Percentiles rank a stretch among this genome's conserved stretches.
Conservation (phyloP, 495 filamentous ascomycete species). For the Aspergillus ellipticus region DNA sequence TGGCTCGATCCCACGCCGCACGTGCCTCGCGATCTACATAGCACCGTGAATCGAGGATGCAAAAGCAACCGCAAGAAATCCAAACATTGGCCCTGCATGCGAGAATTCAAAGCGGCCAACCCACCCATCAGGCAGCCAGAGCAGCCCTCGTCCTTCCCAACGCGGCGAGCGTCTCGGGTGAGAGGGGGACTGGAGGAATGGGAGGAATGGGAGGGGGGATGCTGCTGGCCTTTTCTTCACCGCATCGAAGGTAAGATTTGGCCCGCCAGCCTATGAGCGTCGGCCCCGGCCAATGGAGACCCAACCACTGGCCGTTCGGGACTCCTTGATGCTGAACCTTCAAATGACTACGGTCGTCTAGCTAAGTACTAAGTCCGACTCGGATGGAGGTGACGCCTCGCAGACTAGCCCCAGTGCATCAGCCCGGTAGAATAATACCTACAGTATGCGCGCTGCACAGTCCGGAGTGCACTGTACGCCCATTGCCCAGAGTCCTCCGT, state of each 20-base stretch:
- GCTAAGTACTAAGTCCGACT: too few species aligned
- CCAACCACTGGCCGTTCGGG: conserved; percentile 2
- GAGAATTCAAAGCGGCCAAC: neutral
- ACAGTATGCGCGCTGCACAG: too few species aligned
- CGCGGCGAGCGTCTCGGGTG: conserved; percentile 14
- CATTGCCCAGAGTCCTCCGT: too few species aligned
- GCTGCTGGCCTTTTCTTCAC: conserved; percentile 20
- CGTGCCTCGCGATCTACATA: neutral
- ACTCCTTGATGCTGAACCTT: too few species aligned
- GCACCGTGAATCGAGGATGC: neutral
- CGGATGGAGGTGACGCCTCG: too few species aligned
- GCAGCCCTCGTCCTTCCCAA: too few species aligned
- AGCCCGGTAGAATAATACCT: too few species aligned
- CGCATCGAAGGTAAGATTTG: conserved; percentile 31
- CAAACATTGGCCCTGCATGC: neutral
- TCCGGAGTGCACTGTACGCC: too few species aligned
- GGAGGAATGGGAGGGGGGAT: neutral
- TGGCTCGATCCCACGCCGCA: neutral
- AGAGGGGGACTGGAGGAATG: neutral
- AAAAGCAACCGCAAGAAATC: neutral
- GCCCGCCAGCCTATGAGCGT: conserved; percentile 17
- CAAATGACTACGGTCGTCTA: too few species aligned
- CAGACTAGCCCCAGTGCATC: too few species aligned
- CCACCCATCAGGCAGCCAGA: conserved; percentile 4
- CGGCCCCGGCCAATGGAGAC: neutral